A percentile compares a stretch with the other conserved stretches of the same genome.
Conservation (phyloP, 352 stramenopile genomes). For the Phytopythium boreale region DNA sequence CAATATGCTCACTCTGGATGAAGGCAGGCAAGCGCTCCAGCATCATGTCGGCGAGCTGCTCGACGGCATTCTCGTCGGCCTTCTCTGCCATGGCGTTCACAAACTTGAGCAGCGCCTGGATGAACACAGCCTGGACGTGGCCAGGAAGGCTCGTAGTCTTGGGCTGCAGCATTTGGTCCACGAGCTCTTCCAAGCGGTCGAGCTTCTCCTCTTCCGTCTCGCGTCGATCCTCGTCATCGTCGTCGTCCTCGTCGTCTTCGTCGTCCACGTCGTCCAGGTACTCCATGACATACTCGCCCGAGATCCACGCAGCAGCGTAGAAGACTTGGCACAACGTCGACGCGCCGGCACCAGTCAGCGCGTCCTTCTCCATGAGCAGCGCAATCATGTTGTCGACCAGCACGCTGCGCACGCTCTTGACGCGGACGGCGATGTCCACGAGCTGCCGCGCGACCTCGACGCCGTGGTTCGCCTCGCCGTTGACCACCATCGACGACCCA, state of each 20-base stretch:
- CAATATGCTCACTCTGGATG: constrained; percentile 89
- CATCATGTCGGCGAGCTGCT: constrained; percentile 84
- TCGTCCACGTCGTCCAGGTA: constrained; percentile 83
- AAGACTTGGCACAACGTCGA: constrained; percentile 93
- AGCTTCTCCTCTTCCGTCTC: constrained; percentile 82
- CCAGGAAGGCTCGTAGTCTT: constrained; percentile 77
- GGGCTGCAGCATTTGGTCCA: constrained; percentile 79
- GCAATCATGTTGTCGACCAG: constrained; percentile 94
- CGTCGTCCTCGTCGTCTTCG: constrained; percentile 71
- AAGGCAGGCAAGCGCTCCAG: constrained; percentile 84
- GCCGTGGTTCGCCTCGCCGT: constrained; percentile 33
- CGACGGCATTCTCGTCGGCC: constrained; percentile 74
- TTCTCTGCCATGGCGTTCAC: constrained; percentile 72
- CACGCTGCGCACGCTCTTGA: constrained; percentile 94
- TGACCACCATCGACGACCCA: constrained; percentile 22
- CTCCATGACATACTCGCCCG: constrained; percentile 96
- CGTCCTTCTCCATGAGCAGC: constrained; percentile 89
- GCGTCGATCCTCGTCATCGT: constrained; percentile 70
- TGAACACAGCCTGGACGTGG: constrained; percentile 93
- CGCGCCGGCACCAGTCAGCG: constrained; percentile 61
- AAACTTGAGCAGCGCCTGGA: constrained; percentile 93
- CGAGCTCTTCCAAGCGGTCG: constrained; percentile 80
- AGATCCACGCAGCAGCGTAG: constrained; percentile 96
- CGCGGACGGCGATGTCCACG: constrained; percentile 95
- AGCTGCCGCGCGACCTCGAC: constrained; percentile 93